phyloP scores from a whole-genome alignment of 805 yeast species.

The Saccharomycopsis amapae region DNA sequence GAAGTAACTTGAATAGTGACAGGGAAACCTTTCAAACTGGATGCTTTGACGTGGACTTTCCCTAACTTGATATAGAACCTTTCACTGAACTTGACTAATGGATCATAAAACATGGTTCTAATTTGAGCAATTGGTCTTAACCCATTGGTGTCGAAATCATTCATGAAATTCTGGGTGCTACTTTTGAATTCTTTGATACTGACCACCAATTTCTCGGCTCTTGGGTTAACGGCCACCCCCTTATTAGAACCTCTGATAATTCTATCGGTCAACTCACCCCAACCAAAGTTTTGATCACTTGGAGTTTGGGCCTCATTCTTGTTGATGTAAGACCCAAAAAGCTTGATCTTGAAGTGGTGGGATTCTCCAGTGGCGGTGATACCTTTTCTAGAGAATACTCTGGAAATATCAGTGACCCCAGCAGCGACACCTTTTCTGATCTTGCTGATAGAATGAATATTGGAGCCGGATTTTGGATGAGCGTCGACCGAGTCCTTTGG shows the following conservation, averaged over 20 bases:
- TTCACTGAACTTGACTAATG: slow-evolving; percentile 52
- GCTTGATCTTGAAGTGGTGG: slow-evolving; percentile 61
- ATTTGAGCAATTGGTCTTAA: slow-evolving; percentile 56
- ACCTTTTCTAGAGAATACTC: slow-evolving; percentile 64
- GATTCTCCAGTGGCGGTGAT: slow-evolving; percentile 53
- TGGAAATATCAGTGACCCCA: slow-evolving; percentile 79
- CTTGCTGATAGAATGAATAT: slow-evolving; percentile 26
- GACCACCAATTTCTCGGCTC: slow-evolving; percentile 64
- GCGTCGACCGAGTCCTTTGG: slow-evolving; percentile 22
- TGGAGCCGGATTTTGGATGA: slow-evolving; percentile 15
- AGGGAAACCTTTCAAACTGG: slow-evolving; percentile 27
- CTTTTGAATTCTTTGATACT: slow-evolving; percentile 68
- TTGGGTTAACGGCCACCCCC: slow-evolving; percentile 75
- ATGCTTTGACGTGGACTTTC: slow-evolving; percentile 32
- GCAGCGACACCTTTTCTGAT: slow-evolving; percentile 79
- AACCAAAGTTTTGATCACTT: slow-evolving; percentile 55
- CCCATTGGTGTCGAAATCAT: slow-evolving; percentile 31
- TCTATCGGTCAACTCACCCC: slow-evolving; percentile 83
- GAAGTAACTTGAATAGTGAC: slow-evolving; percentile 49
- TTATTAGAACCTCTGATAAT: slow-evolving; percentile 66
- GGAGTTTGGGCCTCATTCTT: slow-evolving; percentile 31
- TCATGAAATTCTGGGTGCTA: slow-evolving; percentile 30
- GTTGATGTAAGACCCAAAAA: slow-evolving; percentile 63
- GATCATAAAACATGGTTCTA: slow-evolving; percentile 57
- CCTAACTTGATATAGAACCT: slow-evolving; percentile 54